phyloP scores from a whole-genome alignment of 768 basidiomycete genomes.

The Tubosaeta sp. region DNA sequence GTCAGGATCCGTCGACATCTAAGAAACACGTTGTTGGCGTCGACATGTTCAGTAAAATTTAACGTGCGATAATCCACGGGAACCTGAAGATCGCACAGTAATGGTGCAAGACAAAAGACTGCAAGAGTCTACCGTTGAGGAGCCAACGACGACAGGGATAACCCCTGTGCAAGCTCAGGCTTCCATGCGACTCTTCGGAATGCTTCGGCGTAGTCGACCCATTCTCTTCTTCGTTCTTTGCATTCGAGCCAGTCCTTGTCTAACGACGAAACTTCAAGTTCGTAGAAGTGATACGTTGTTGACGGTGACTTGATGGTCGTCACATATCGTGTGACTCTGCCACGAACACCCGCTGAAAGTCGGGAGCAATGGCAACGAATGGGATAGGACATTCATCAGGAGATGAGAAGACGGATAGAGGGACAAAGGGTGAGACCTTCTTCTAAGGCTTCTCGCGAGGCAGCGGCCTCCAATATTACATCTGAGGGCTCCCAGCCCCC shows the following conservation, averaged over 20 bases:
- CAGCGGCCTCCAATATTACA: slow-evolving; percentile 78
- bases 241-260: slow-evolving; percentile 81
- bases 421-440: slow-evolving; percentile 90
- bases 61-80: slow-evolving; percentile 8
- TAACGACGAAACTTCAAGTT: slow-evolving; percentile 74
- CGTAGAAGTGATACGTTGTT: slow-evolving; percentile 86
- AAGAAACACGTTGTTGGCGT: slow-evolving; percentile 16
- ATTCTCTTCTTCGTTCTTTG: slow-evolving; percentile 76
- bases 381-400: slow-evolving; percentile 56
- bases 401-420: slow-evolving; percentile 67
- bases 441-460: slow-evolving; percentile 89
- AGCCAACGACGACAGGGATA: slow-evolving; percentile 68
- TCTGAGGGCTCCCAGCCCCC: slow-evolving; percentile 87
- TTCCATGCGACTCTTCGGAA: slow-evolving; percentile 75
- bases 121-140: slow-evolving; percentile 41
- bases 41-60: slow-evolving; percentile 11
- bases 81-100: slow-evolving; percentile 11
- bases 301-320: slow-evolving; percentile 76
- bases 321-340: slow-evolving; percentile 80
- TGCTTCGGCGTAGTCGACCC: slow-evolving; percentile 87
- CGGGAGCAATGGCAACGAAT: slow-evolving; percentile 30
- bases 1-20: slow-evolving; percentile 21
- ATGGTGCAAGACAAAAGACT: slow-evolving; percentile 2
- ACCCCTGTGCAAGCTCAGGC: slow-evolving; percentile 73
- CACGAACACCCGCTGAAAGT: slow-evolving; percentile 76